A percentile compares a stretch with the other conserved stretches of the same genome.
Conservation (phyloP, 1,139 yeast genomes). For the Saccharomyces hybrid region DNA sequence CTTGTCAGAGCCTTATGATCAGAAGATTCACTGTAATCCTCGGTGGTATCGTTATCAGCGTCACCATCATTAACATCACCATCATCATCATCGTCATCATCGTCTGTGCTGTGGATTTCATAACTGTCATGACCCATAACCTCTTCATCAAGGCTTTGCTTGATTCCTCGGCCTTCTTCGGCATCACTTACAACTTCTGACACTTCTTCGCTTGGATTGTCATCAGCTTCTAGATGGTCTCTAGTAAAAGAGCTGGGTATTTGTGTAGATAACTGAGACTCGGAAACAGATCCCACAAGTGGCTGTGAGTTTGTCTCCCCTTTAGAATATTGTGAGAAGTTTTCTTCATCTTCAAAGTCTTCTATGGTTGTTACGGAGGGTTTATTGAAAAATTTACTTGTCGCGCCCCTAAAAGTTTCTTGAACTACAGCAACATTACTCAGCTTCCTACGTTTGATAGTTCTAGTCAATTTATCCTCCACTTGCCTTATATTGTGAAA, state of each 20-base stretch:
- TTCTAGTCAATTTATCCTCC: constrained; percentile 7
- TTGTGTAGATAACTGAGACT: constrained; percentile 23
- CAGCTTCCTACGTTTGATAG: constrained; percentile 5
- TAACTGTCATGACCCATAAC: neutral
- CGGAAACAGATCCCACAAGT: constrained; percentile 6
- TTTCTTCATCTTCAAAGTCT: neutral
- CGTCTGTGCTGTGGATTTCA: neutral
- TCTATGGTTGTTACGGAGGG: neutral
- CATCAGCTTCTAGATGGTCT: constrained; percentile 20
- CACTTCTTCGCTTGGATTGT: neutral
- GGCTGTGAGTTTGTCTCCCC: constrained; percentile 20
- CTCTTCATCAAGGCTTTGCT: neutral
- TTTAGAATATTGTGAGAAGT: constrained; percentile 7
- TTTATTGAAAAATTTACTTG: neutral
- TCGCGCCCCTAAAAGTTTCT: neutral
- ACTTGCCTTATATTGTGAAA: neutral
- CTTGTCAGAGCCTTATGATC: neutral
- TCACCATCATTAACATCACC: neutral
- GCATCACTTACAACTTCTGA: constrained; percentile 19
- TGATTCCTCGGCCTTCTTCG: constrained; percentile 10
- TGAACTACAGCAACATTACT: neutral
- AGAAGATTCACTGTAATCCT: neutral
- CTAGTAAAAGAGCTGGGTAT: constrained; percentile 34
- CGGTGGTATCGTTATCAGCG: neutral
- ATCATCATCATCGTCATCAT: neutral